Evolutionary conservation across 768 basidiomycete species (phyloP).

Genomic region (Rhizopogon roseolus): DNA sequence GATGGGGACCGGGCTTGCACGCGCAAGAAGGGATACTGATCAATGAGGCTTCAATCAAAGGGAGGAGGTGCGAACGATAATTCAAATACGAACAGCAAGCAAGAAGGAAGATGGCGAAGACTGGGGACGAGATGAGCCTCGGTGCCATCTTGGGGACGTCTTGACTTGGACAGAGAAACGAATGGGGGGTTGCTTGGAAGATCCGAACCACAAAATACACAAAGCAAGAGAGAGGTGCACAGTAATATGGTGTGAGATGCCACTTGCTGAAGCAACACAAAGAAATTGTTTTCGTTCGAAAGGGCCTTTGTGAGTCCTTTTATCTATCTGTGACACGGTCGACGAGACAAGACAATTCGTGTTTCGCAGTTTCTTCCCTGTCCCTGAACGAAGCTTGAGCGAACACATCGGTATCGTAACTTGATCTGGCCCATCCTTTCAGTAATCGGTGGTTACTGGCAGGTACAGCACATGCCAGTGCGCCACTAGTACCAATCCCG

Average conservation of each 20-base stretch:
- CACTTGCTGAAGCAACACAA: background rate
- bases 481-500: background rate
- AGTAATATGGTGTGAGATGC: background rate
- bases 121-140: background rate
- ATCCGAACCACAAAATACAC: background rate
- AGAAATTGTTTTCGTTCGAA: background rate
- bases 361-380: background rate
- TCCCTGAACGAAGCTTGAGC: background rate
- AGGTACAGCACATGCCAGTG: background rate
- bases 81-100: constrained; percentile 4
- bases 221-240: background rate
- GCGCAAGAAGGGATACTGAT: constrained; percentile 4
- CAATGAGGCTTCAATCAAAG: background rate
- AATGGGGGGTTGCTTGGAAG: background rate
- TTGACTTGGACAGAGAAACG: background rate
- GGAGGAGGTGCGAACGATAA: background rate
- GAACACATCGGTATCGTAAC: background rate
- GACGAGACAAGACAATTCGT: background rate
- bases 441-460: background rate
- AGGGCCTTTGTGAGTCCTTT: background rate
- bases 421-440: background rate
- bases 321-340: background rate
- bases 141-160: constrained; percentile 1
- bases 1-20: constrained; percentile 6
- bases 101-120: background rate